Base-by-base conservation (phyloP, 2,329 filamentous ascomycete species). In the Ascochyta lentis region DNA sequence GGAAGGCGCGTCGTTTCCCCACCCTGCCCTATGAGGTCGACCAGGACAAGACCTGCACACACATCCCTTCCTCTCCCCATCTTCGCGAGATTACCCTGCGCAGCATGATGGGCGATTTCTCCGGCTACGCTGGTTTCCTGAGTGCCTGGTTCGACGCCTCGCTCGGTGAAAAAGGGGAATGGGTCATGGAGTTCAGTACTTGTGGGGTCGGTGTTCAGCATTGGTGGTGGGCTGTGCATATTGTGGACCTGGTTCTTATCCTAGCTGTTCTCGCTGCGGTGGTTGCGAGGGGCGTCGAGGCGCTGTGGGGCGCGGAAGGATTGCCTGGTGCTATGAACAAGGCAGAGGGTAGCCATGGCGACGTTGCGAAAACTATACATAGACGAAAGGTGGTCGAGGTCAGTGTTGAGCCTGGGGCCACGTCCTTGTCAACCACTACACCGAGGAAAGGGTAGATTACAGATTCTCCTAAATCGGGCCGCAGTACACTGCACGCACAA, bases 61-160 rank as follows among this genome's bases (percentile, higher is more conserved):
- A 38, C 27, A 64, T 70, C 15, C 47, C 41, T 16, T 42, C n/a
- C 22, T 52, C 58, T 0, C 69, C 89, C 0, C 89, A 89, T 0
- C 80, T 97, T 6, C 83, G 94, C 26, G 95, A 99, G 77, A 86
- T 98, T 61, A 99, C 95, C 0, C 90, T 99, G 2, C 87, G 93
- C 56, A 96, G 92, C 75, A 98, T 99, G 92, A 99, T 99, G 95
- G 95, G 95, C 52, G 90, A 91, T 53, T 99, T 90, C 76, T 89
- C 87, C n/a, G 95, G 95, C 19, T 95, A 97, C 72, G 92, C 92
- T 0, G 95, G 92, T 0, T 80, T 99, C 38, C 77, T 99, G 37
- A 95, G 90, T 59, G 83, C 90, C 0, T 99, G 94, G 94, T 98
- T 94, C 70, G 91, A 98, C 73, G 76, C 84, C 52, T 79, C 82